phyloP scores from a whole-genome alignment of 2,329 filamentous ascomycete species.

The Ophiostoma montium region DNA sequence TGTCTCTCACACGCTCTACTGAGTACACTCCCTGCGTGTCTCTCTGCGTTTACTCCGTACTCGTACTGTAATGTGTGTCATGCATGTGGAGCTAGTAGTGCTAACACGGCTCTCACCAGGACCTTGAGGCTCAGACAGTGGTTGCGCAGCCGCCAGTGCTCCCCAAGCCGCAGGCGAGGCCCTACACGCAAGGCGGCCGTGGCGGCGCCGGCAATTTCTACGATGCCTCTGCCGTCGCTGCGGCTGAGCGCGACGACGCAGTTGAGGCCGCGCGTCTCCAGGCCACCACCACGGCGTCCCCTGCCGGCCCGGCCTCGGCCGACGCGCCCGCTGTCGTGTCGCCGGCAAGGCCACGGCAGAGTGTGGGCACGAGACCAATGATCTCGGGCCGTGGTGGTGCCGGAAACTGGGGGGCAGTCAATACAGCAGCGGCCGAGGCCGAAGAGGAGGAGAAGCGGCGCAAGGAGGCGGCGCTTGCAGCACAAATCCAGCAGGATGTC shows the following conservation, averaged over 20 bases:
- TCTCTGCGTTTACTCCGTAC: too few relatives aligned
- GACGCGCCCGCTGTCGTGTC: conserved; percentile 10
- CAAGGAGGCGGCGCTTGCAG: conserved; percentile 27
- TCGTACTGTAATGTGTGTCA: too few relatives aligned
- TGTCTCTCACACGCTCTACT: too few relatives aligned
- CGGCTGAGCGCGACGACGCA: conserved; percentile 22
- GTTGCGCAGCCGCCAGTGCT: conserved; percentile 2
- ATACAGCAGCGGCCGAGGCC: conserved; percentile 15
- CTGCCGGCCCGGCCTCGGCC: conserved; percentile 16
- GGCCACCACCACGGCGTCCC: not conserved
- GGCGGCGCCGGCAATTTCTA: conserved; percentile 50
- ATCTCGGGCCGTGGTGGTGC: conserved; percentile 40
- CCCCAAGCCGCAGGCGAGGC: conserved; percentile 14
- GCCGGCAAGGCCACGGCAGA: conserved; percentile 9
- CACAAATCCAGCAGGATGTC: conserved; percentile 29
- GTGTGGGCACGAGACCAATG: conserved; percentile 8
- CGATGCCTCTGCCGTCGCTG: conserved; percentile 22
- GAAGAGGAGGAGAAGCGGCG: conserved; percentile 19
- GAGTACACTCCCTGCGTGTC: too few relatives aligned
- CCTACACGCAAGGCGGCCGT: conserved; percentile 34
- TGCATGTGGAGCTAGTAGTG: not conserved
- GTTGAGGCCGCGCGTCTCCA: conserved; percentile 19
- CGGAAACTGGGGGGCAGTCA: conserved; percentile 33
- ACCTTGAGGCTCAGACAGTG: conserved; percentile 24
- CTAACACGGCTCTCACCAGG: conserved; percentile 17